Evolutionary conservation across 2,329 filamentous ascomycete genomes (phyloP), one percentile per base, ranked within the genome.

Genomic region (Paraconiothyrium sp.): DNA sequence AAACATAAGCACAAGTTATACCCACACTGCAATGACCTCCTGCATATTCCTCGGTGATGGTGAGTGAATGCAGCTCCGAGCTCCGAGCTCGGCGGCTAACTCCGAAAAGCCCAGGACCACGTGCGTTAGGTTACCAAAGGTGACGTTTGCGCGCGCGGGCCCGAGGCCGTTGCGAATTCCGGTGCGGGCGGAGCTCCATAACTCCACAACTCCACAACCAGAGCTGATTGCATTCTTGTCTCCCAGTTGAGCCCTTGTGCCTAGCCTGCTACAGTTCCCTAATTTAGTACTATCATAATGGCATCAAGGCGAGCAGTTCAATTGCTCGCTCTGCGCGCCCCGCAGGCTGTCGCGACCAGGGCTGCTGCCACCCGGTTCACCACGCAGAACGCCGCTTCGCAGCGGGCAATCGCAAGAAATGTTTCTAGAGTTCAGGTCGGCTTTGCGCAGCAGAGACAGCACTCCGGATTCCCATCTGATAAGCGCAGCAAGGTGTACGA

Each of bases 401-500:
- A 22, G n/a, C 16, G 32, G 32, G 34, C 47, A 8, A n/a, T 51
- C 24, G 47, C 30, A 46, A n/a, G 14, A 48, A 6, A 20, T 11
- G 51, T 14, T 7, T 20, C 54, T 41, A 41, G 57, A 30, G 50
- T 59, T 47, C 37, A 52, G 27, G 24, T 55, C 22, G 48, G 46
- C n/a, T 9, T 14, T 50, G 37, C 35, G 37, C 67, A 68, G 49
- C 48, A 72, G 46, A 64, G 80, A 73, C 78, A 77, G 74, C 75
- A 79, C 62, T 79, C 79, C 2, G 68, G 72, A 2, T 67, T 78
- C 8, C 62, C 69, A 7, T 58, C 57, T 10, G 51, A 67, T 10
- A 65, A 71, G 22, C 65, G 67, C 50, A 73, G 69, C 32, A 80
- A 78, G 59, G 64, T 77, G 20, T 82, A 81, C 60, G 69, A 78